Percentiles rank a stretch among this genome's conserved stretches.
These are phyloP conservation scores for Gaertneriomyces sp. DNA, from an alignment of 192 early-diverging fungal species.

Conservation along the genomic window DNA sequence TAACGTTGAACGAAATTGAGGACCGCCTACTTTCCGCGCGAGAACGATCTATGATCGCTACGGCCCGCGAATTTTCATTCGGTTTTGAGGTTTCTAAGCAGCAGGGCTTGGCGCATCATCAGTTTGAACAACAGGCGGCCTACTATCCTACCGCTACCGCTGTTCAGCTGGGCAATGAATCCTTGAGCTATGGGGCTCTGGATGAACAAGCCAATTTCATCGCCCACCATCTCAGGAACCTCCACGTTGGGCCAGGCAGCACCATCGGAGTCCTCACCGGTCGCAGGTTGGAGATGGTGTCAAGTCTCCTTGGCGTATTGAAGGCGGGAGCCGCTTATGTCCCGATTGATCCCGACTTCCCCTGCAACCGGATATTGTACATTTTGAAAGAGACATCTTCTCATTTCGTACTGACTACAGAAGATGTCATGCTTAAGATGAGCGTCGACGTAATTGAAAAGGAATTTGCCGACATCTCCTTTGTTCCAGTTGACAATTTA, in stretches of 20 bases:
- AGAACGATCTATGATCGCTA: background rate
- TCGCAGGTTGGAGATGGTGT: background rate
- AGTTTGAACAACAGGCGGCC: too few species aligned
- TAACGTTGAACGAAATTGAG: too few species aligned
- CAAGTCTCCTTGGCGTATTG: slow-evolving; percentile 15
- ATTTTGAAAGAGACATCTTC: slow-evolving; percentile 13
- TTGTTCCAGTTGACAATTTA: too few species aligned
- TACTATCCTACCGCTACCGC: too few species aligned
- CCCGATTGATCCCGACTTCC: slow-evolving; percentile 23
- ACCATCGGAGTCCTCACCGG: slow-evolving; percentile 4
- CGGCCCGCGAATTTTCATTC: too few species aligned
- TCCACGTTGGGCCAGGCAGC: slow-evolving; percentile 17
- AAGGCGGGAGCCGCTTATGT: slow-evolving; percentile 25
- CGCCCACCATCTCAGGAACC: slow-evolving; percentile 2
- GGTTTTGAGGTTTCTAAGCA: too few species aligned
- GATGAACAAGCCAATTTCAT: slow-evolving; percentile 12
- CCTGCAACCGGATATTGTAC: background rate
- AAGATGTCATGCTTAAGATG: too few species aligned
- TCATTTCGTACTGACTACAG: slow-evolving; percentile 11
- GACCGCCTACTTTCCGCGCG: too few species aligned
- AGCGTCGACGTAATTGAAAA: too few species aligned
- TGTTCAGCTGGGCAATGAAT: too few species aligned
- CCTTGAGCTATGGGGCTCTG: slow-evolving; percentile 7
- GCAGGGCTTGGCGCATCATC: too few species aligned
- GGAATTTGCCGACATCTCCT: too few species aligned